Percentiles rank a stretch among this genome's conserved stretches.
Evolutionary conservation across 495 filamentous ascomycete species (phyloP).

Genomic region (Pyrenopolyporus hunteri): DNA sequence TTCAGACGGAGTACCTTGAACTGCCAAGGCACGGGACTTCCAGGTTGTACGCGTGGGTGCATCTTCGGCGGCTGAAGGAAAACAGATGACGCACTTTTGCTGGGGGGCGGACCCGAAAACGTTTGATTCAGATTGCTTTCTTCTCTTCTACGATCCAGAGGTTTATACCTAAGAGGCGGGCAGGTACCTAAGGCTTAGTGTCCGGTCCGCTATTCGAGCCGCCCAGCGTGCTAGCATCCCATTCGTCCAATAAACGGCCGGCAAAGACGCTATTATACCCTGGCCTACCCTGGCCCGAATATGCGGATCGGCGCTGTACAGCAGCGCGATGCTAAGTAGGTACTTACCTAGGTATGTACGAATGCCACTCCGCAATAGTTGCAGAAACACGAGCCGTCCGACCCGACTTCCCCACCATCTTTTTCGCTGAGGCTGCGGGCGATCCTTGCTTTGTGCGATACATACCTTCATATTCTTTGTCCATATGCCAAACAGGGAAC

Average conservation of each 20-base stretch:
- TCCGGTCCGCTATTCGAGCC: conserved; percentile 18
- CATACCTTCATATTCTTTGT: too few relatives aligned
- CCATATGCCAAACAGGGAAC: too few relatives aligned
- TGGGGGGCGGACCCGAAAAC: conserved; percentile 9
- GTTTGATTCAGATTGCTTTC: conserved; percentile 3
- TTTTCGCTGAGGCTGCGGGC: neutral
- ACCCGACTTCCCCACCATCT: conserved; percentile 15
- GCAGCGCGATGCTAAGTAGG: too few relatives aligned
- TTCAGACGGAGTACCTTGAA: too few relatives aligned
- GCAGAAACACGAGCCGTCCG: conserved; percentile 15
- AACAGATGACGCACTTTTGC: conserved; percentile 30
- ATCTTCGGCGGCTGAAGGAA: neutral
- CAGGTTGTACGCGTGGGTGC: neutral
- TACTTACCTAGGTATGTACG: too few relatives aligned
- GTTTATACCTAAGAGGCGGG: neutral
- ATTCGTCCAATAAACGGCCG: conserved; percentile 21
- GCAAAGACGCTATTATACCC: conserved; percentile 6
- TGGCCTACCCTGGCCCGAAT: too few relatives aligned
- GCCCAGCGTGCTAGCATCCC: conserved; percentile 1
- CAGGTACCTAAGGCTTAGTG: neutral
- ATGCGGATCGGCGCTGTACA: conserved; percentile 16
- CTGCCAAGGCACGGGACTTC: neutral
- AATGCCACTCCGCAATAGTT: too few relatives aligned
- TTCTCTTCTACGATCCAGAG: neutral
- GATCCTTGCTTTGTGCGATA: too few relatives aligned